Evolutionary conservation across 768 basidiomycete genomes (phyloP), one percentile per base, ranked within the genome.

Genomic region (Leccinum disarticulatum): DNA sequence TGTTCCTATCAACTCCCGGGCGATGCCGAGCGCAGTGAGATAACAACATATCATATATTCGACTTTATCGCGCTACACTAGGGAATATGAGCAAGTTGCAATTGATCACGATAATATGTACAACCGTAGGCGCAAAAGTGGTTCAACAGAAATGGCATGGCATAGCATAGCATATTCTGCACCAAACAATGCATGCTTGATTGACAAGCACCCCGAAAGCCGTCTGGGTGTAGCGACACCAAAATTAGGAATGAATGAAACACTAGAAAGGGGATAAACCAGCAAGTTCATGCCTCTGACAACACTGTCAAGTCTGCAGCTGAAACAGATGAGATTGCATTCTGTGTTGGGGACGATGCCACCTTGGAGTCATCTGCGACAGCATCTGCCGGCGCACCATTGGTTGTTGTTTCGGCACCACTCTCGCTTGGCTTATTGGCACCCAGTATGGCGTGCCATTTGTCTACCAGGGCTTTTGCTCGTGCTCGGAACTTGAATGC

Each of bases 401-500:
- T 74, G 35, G 72, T 47, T 8, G 61, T 63, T 30, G 62, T 49
- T 56, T 74, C 73, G 31, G 61, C 72, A 5, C 67, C 70, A 27
- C 66, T 73, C 60, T 76, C 74, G 49, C 47, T 64, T 56, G 71
- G 61, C 52, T 74, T 74, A 54, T 69, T 76, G 33, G 73, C 69
- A 41, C 73, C 74, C 19, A 74, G 61, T 58, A 74, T 75, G 36
- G 72, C 69, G 33, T 79, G 77, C 80, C 79, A 80, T 57, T 79
- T 79, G 49, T 77, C 72, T 62, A 84, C 80, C 50, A 84, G 64
- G 25, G 77, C 76, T 57, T 75, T 70, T 3, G 82, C 80, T 58
- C 83, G 77, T 52, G 76, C 74, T 57, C 77, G 81, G 74, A 85
- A 80, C 64, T 82, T 77, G 71, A 79, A 80, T 66, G 83, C 79